Evolutionary conservation across 1,139 yeast species (phyloP).

Genomic region (Zygosaccharomyces pseudobailii): DNA sequence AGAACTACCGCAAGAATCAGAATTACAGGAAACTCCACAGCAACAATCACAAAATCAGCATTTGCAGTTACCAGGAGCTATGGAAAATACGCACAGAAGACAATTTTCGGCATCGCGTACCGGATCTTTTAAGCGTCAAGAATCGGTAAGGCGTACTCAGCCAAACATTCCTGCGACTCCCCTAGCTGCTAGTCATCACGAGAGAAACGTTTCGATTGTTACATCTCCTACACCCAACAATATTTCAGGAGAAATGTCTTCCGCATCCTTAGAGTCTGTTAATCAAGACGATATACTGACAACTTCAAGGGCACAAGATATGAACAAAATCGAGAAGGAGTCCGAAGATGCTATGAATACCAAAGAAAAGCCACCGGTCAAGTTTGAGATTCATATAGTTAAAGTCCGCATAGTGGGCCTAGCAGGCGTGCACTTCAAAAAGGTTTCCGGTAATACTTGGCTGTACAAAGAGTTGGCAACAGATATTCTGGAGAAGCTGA

Average conservation of each 20-base stretch:
- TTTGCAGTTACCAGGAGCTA: slow-evolving; percentile 19
- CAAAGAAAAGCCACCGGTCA: slow-evolving; percentile 51
- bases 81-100: slow-evolving; percentile 18
- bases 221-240: slow-evolving; percentile 26
- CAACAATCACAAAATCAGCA: slow-evolving; percentile 16
- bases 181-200: slow-evolving; percentile 26
- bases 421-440: slow-evolving; percentile 93
- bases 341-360: slow-evolving; percentile 25
- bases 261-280: slow-evolving; percentile 63
- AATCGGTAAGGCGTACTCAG: slow-evolving; percentile 22
- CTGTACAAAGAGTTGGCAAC: slow-evolving; percentile 90
- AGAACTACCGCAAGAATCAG: neutral
- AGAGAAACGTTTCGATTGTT: slow-evolving; percentile 26
- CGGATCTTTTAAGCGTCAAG: slow-evolving; percentile 27
- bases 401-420: slow-evolving; percentile 87
- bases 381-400: slow-evolving; percentile 88
- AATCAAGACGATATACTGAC: slow-evolving; percentile 33
- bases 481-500: slow-evolving; percentile 73
- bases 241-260: slow-evolving; percentile 38
- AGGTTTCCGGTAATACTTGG: slow-evolving; percentile 93
- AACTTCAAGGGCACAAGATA: slow-evolving; percentile 30
- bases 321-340: slow-evolving; percentile 22
- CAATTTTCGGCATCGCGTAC: slow-evolving; percentile 26
- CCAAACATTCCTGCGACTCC: slow-evolving; percentile 43
- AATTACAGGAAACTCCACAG: slow-evolving; percentile 6